These are phyloP conservation scores for Penicillium silybi DNA, from an alignment of 495 filamentous ascomycete species.

Conservation along the genomic window DNA sequence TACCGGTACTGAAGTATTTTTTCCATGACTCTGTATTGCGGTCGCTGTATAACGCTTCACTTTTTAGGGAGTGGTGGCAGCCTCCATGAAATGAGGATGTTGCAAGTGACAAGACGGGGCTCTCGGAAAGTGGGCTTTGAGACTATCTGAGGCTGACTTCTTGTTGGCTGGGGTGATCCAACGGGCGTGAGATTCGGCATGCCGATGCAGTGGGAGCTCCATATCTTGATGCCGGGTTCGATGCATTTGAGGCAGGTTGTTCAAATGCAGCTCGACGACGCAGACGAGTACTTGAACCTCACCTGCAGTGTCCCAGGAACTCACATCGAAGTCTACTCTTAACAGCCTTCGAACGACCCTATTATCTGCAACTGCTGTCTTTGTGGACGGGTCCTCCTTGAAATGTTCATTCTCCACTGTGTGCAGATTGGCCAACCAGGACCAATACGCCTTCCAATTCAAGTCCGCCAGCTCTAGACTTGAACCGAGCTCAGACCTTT, in stretches of 20 bases:
- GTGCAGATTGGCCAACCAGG: background rate
- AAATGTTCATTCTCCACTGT: background rate
- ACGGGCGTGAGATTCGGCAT: background rate
- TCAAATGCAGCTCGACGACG: background rate
- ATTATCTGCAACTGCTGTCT: background rate
- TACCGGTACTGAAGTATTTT: conserved; percentile 19
- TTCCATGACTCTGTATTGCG: background rate
- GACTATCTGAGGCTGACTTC: background rate
- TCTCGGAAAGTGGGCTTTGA: background rate
- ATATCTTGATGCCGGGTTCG: background rate
- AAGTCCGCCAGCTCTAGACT: background rate
- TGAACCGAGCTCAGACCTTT: background rate
- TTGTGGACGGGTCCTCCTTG: background rate
- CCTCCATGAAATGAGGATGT: background rate
- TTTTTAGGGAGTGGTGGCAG: background rate
- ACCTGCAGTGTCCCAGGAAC: background rate
- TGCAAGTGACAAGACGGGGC: background rate
- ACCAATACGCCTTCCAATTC: background rate
- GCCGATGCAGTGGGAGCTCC: background rate
- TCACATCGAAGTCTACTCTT: background rate
- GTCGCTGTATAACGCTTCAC: background rate
- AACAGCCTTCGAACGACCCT: background rate
- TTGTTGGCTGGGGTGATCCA: background rate
- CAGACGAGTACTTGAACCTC: background rate
- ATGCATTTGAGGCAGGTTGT: background rate